Conservation (phyloP, 352 stramenopile species). For the Hyaloperonospora arabidopsidis region DNA sequence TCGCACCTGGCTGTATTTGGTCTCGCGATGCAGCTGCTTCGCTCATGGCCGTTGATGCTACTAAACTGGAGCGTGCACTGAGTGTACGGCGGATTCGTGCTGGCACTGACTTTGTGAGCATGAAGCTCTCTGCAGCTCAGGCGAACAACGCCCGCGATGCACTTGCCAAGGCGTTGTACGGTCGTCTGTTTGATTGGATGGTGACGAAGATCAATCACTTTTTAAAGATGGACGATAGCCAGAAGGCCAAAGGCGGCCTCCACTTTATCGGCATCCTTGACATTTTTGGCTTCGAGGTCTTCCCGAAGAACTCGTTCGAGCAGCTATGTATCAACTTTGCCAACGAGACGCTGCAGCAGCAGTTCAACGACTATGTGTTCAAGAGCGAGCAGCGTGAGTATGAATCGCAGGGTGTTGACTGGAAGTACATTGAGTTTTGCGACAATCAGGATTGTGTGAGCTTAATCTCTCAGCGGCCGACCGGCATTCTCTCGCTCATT, state of each 20-base stretch:
- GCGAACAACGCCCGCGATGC: conserved; percentile 79
- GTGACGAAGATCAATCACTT: conserved; percentile 83
- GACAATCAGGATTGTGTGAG: conserved; percentile 88
- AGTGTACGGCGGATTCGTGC: conserved; percentile 76
- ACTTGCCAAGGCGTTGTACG: conserved; percentile 81
- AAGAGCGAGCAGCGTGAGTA: conserved; percentile 84
- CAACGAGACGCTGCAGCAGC: conserved; percentile 84
- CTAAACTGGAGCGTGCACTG: conserved; percentile 63
- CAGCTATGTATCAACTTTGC: conserved; percentile 89
- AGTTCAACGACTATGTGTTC: conserved; percentile 87
- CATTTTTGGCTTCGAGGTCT: conserved; percentile 91
- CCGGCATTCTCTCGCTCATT: conserved; percentile 71
- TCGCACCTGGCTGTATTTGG: conserved; percentile 56
- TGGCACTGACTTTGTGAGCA: conserved; percentile 76
- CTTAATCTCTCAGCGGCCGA: conserved; percentile 84
- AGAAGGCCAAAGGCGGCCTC: conserved; percentile 45
- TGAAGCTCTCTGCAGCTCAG: conserved; percentile 75
- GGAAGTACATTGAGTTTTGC: conserved; percentile 77
- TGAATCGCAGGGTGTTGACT: conserved; percentile 71
- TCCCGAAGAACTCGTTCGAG: conserved; percentile 86
- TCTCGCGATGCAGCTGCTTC: conserved; percentile 59
- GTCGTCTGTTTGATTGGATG: conserved; percentile 88
- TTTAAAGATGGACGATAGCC: conserved; percentile 68
- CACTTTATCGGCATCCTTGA: conserved; percentile 88
- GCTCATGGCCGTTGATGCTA: conserved; percentile 64